Conservation (phyloP, 192 early-diverging fungal species). For the Umbelopsis vinacea region DNA sequence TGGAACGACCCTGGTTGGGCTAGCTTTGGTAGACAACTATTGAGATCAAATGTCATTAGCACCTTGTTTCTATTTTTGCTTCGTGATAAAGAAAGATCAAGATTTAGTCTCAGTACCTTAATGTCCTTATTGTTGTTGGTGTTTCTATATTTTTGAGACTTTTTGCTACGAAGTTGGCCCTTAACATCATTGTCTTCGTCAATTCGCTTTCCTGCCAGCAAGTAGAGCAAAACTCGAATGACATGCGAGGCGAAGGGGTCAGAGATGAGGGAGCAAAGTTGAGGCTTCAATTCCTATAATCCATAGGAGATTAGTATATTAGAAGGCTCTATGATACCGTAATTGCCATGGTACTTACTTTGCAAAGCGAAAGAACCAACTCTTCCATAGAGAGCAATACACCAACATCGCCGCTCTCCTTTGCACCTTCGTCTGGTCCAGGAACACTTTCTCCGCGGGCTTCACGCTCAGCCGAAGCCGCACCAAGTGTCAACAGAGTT, state of each 20-base stretch:
- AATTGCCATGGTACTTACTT: constrained; percentile 26
- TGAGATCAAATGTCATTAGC: neutral
- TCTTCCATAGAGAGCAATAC: constrained; percentile 71
- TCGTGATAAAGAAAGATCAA: neutral
- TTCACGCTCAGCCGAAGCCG: constrained; percentile 78
- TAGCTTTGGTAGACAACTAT: constrained; percentile 25
- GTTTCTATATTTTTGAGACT: constrained; percentile 65
- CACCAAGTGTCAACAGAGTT: constrained; percentile 74
- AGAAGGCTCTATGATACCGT: neutral
- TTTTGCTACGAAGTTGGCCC: constrained; percentile 72
- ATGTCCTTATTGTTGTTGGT: constrained; percentile 54
- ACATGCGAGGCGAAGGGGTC: constrained; percentile 80
- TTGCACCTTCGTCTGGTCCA: constrained; percentile 32
- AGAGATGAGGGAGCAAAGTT: constrained; percentile 61
- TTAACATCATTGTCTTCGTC: constrained; percentile 52
- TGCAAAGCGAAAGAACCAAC: constrained; percentile 63
- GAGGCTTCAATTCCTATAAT: constrained; percentile 46
- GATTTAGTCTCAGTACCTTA: neutral
- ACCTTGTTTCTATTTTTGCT: too few relatives aligned
- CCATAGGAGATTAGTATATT: neutral
- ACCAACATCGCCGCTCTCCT: constrained; percentile 43
- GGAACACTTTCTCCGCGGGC: constrained; percentile 48
- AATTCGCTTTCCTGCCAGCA: constrained; percentile 68
- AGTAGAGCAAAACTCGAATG: constrained; percentile 69
- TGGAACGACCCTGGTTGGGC: constrained; percentile 61